Conservation (phyloP, 352 stramenopile genomes). For the Globisporangium recalcitrans region DNA sequence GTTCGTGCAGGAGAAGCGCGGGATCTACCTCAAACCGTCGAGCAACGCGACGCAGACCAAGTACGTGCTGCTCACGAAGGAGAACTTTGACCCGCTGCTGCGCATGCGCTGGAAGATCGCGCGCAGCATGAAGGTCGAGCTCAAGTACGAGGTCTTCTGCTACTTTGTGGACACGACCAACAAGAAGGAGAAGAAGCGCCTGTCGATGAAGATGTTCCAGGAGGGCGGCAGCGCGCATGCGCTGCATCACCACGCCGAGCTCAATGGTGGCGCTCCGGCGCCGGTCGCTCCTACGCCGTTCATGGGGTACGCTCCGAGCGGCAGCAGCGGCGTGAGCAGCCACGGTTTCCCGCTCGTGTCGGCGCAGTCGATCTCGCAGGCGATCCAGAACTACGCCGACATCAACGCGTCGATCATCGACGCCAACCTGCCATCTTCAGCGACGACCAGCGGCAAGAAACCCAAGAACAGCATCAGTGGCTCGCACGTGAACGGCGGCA, state of each 20-base stretch:
- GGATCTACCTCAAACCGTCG: constrained; percentile 71
- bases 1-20: constrained; percentile 59
- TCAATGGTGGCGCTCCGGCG: constrained; percentile 7
- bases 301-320: constrained; percentile 2
- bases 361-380: constrained; percentile 13
- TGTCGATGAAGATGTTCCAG: constrained; percentile 61
- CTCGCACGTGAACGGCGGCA: constrained; percentile 17
- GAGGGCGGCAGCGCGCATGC: constrained; percentile 17
- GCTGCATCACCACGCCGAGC: constrained; percentile 13
- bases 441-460: constrained; percentile 4
- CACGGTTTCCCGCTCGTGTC: constrained; percentile 29
- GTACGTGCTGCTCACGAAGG: constrained; percentile 57
- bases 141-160: constrained; percentile 80
- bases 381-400: constrained; percentile 42
- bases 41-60: constrained; percentile 78
- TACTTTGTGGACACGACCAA: constrained; percentile 70
- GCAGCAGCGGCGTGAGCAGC: constrained; percentile 18
- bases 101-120: constrained; percentile 74
- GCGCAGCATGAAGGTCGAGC: constrained; percentile 70
- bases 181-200: constrained; percentile 58
- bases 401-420: constrained; percentile 24
- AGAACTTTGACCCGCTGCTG: constrained; percentile 68
- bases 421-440: constrained; percentile 10
- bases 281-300: constrained; percentile 14
- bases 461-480: constrained; percentile 23